Base-by-base conservation (phyloP, 768 basidiomycete species). In the Rhodocollybia butyracea region DNA sequence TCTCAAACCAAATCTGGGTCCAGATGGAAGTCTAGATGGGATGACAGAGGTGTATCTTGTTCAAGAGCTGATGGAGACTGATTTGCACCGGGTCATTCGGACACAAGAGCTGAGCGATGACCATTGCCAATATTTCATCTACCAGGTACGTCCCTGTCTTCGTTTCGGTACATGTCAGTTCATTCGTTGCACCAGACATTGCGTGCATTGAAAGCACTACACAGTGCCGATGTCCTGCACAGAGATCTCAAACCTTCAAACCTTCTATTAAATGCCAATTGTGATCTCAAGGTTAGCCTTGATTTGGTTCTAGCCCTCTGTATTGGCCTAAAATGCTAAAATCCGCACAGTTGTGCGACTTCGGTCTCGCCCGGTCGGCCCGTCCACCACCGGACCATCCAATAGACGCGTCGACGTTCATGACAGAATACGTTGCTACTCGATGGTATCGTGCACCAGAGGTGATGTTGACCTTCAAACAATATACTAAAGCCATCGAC, bases 391-490 rank as follows among this genome's bases (percentile, higher is more conserved):
- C 88, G 0, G 84, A 88, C 58, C 80, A 85, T 19, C 86, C 78
- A 12, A 80, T 90, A 59, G 88, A 88, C 59, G 85, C 84, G 60
- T 87, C 86, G 66, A 89, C 86, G 0, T 90, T 90, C 62, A 86
- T 91, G 83, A 91, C 89, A 7, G 92, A 96, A 82, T 98, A 98
- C 62, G 95, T 98, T 22, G 94, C 95, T 1, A 98, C 96, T 13
- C 86, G 93, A 65, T 98, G 96, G 96, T 98, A 98, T 68, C 85
- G 96, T 29, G 96, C 96, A 0, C 96, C 96, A 0, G 96, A 98
- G 68, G 91, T 98, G 58, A 98, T 98, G 96, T 80, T 98, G 32
- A 96, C 93, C 0, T 98, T 97, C 77, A 94, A 95, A 66, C 88
- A 95, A 74, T 98, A 98, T 68, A 94, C 93, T 5, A 82, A 83